Evolutionary conservation across 805 yeast species (phyloP).

Genomic region (Naumovozyma dairenensis): DNA sequence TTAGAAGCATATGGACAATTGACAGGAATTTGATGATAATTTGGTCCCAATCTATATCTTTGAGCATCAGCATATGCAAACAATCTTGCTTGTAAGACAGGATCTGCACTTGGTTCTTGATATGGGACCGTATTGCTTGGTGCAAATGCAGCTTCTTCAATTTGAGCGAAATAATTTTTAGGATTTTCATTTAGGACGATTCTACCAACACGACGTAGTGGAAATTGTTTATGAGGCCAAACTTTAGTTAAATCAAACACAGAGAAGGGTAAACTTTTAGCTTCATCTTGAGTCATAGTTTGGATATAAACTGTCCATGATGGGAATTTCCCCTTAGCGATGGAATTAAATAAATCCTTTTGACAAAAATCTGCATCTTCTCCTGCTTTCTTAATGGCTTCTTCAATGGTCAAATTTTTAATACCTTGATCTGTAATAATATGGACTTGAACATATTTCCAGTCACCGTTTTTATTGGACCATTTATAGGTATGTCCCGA

Average conservation of each 20-base stretch:
- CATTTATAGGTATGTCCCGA: conserved; percentile 60
- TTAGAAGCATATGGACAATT: conserved; percentile 63
- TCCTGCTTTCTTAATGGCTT: conserved; percentile 60
- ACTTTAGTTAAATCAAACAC: conserved; percentile 86
- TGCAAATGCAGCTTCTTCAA: conserved; percentile 78
- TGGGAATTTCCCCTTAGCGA: conserved; percentile 69
- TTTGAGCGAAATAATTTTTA: conserved; percentile 76
- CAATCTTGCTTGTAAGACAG: conserved; percentile 72
- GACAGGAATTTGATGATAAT: conserved; percentile 80
- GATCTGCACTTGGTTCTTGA: conserved; percentile 75
- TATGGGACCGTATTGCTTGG: conserved; percentile 82
- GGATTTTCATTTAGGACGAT: conserved; percentile 75
- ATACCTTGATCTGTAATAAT: conserved; percentile 44
- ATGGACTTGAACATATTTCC: conserved; percentile 52
- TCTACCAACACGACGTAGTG: conserved; percentile 78
- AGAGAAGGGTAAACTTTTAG: conserved; percentile 64
- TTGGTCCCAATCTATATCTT: conserved; percentile 65
- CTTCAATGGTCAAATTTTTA: conserved; percentile 46
- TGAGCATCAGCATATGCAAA: conserved; percentile 82
- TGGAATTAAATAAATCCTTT: conserved; percentile 68
- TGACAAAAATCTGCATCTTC: conserved; percentile 77
- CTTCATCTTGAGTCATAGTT: conserved; percentile 77
- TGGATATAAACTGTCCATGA: conserved; percentile 81
- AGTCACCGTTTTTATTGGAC: conserved; percentile 43
- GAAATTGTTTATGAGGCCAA: conserved; percentile 84